phyloP scores from a whole-genome alignment of 306 rosid genomes.

The Fragaria vesca region DNA sequence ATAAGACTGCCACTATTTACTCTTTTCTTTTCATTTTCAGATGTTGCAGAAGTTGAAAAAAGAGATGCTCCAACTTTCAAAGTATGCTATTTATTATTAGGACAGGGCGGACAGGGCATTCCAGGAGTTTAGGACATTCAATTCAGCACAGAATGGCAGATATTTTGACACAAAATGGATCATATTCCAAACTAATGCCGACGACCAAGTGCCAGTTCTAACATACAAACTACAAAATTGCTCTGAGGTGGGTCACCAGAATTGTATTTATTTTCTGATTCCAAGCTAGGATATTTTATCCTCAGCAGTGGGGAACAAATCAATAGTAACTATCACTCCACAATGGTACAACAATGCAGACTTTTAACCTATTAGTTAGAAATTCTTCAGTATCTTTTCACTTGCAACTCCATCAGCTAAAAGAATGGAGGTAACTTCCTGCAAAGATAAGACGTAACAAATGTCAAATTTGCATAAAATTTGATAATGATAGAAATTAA shows the following conservation, averaged over 20 bases:
- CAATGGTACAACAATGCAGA: constrained; percentile 52
- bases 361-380: constrained; percentile 40
- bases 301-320: constrained; percentile 49
- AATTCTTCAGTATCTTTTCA: constrained; percentile 85
- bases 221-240: constrained; percentile 6
- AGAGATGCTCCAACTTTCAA: no score
- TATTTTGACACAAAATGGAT: neutral
- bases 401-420: constrained; percentile 73
- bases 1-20: no score
- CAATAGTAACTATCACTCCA: constrained; percentile 13
- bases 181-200: neutral
- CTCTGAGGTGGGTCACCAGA: constrained; percentile 35
- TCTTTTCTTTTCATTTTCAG: no score
- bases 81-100: no score
- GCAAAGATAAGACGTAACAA: constrained; percentile 27
- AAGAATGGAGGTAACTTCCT: constrained; percentile 92
- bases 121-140: neutral
- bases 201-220: neutral
- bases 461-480: neutral
- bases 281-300: constrained; percentile 47
- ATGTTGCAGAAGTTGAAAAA: neutral
- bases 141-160: neutral
- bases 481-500: neutral
- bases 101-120: no score
- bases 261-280: constrained; percentile 37